Evolutionary conservation across 208 protist species (phyloP), one percentile per base, ranked within the genome.

Genomic region (Leishmania aethiopica): DNA sequence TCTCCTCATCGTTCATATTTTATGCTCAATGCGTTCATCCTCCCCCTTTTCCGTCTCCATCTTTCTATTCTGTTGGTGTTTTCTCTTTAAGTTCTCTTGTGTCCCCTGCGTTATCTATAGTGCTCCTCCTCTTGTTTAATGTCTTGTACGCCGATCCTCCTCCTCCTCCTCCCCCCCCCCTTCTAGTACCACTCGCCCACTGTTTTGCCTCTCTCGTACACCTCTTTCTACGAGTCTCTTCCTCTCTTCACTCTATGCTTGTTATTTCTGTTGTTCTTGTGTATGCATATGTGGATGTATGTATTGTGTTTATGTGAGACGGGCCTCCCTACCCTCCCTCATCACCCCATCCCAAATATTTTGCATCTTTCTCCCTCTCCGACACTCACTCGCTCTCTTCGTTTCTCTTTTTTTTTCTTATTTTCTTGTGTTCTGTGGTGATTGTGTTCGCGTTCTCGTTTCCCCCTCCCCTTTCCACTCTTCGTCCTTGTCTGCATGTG

Each of bases 231-330:
- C 42, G 19, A 11, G 35, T 73, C 40, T 49, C 19, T 51, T 60
- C 45, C 28, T 59, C 71, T 28, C 49, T 60, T 7, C 47, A 32
- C n/a, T 71, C 66, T 60, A 42, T 67, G 37, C 74, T 77, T 78
- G 49, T 69, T 88, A 75, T 72, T 59, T 66, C 60, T 51, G 35
- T 40, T 64, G 37, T 82, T 25, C 76, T 71, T 74, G 32, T 70
- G 28, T 67, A n/a, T 76, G 64, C 83, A 37, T 80, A 37, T 75
- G 11, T 66, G 51, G 78, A 35, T 60, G n/a, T 75, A 55, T 53
- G 32, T 69, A 10, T 55, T 80, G 69, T 60, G 47, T 75, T 37
- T 53, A 4, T 78, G 4, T 45, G 19, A 37, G 40, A 11, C 57
- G 37, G 66, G n/a, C 40, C 69, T 40, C 22, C 25, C 40, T 17